Evolutionary conservation across 345 rosid genomes (phyloP).

Genomic region (Boechera retrofracta): DNA sequence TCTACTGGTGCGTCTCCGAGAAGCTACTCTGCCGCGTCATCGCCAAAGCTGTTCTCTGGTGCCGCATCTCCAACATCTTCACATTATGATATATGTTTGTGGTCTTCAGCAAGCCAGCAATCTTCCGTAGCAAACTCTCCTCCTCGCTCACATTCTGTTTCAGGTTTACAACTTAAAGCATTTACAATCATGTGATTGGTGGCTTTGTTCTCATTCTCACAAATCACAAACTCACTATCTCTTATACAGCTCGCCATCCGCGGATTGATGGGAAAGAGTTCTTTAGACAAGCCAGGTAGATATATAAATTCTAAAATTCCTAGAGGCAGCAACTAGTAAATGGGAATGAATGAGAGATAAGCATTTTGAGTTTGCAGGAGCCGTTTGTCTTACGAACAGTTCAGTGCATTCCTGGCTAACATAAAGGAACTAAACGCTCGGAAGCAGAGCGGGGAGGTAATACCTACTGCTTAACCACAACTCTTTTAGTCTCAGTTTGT

Average conservation of each 20-base stretch:
- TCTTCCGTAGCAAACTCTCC: constrained; percentile 93
- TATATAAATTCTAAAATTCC: not conserved
- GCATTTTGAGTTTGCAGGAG: constrained; percentile 54
- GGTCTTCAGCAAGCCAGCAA: constrained; percentile 93
- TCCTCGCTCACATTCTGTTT: constrained; percentile 70
- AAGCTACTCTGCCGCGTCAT: constrained; percentile 69
- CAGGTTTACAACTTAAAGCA: constrained; percentile 55
- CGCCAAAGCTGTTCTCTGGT: constrained; percentile 73
- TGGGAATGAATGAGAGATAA: constrained; percentile 11
- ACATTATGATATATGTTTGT: constrained; percentile 62
- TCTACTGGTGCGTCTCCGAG: constrained; percentile 72
- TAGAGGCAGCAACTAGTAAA: not conserved
- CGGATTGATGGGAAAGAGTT: constrained; percentile 97
- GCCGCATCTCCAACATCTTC: constrained; percentile 67
- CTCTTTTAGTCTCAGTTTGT: not conserved
- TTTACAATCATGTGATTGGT: not conserved
- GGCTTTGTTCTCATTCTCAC: not conserved
- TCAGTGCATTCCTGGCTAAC: constrained; percentile 91
- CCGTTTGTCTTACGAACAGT: constrained; percentile 88
- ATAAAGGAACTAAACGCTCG: constrained; percentile 92
- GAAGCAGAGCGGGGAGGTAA: constrained; percentile 90
- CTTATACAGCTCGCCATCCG: constrained; percentile 53
- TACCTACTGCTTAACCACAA: not conserved
- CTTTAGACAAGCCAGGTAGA: constrained; percentile 93
- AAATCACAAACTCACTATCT: not conserved